Conservation (phyloP, 1,284 basidiomycete species). For the Hemileccinum hortonii region DNA sequence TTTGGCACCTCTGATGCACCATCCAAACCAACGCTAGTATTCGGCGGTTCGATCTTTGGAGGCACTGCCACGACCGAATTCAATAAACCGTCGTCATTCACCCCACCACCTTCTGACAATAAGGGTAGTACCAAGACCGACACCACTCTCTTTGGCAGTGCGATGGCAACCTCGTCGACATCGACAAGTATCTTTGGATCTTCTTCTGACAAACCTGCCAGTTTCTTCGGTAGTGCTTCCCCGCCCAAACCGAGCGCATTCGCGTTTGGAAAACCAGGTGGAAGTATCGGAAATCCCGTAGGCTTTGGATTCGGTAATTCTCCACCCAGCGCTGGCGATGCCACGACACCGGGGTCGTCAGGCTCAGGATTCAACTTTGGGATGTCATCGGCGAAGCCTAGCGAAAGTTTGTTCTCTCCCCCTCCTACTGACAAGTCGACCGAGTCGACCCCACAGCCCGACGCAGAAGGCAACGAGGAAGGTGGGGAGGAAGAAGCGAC, state of each 20-base stretch:
- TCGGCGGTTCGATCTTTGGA: conserved; percentile 31
- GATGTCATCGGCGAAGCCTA: conserved; percentile 23
- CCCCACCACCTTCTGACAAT: conserved; percentile 9
- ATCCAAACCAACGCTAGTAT: conserved; percentile 24
- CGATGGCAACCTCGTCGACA: conserved; percentile 12
- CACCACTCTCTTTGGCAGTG: conserved; percentile 20
- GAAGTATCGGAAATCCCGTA: conserved; percentile 57
- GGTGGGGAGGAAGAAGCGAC: conserved; percentile 34
- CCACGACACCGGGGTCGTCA: conserved; percentile 15
- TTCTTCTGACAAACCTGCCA: conserved; percentile 27
- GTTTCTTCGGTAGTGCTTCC: conserved; percentile 34
- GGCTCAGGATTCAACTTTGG: conserved; percentile 30
- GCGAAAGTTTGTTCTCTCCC: conserved; percentile 31
- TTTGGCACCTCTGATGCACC: conserved; percentile 20
- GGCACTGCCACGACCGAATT: conserved; percentile 12
- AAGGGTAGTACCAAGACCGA: conserved; percentile 14
- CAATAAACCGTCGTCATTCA: conserved; percentile 14
- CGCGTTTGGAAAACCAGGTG: conserved; percentile 35
- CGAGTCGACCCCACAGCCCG: conserved; percentile 38
- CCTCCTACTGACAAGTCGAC: conserved; percentile 29
- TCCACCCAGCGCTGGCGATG: conserved; percentile 32
- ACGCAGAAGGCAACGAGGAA: conserved; percentile 32
- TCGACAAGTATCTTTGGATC: conserved; percentile 20
- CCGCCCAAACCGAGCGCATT: conserved; percentile 24
- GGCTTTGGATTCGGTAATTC: conserved; percentile 56